Conservation (phyloP, 140 eudicot species). For the Bidens hawaiensis region DNA sequence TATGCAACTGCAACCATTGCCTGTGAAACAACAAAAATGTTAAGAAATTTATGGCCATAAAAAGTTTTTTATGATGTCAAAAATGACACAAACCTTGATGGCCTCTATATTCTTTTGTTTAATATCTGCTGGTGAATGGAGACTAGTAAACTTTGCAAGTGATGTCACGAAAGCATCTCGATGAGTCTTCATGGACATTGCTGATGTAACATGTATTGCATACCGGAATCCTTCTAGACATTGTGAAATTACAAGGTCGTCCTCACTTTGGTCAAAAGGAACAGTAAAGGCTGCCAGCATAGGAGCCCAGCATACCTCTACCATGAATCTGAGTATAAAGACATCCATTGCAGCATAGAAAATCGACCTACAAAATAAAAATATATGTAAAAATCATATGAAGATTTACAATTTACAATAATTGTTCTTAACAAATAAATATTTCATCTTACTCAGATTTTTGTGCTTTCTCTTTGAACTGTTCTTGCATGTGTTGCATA, state of each 20-base stretch:
- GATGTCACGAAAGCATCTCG: slow-evolving; percentile 98
- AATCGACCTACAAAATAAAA: slow-evolving; percentile 77
- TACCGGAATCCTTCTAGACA: slow-evolving; percentile 89
- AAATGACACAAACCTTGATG: slow-evolving; percentile 70
- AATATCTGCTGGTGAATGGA: slow-evolving; percentile 98
- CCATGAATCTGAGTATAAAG: slow-evolving; percentile 89
- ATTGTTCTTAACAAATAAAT: background rate
- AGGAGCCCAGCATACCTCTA: slow-evolving; percentile 99
- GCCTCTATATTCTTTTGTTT: slow-evolving; percentile 96
- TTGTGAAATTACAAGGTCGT: slow-evolving; percentile 62
- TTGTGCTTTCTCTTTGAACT: slow-evolving; percentile 89
- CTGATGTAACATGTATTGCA: slow-evolving; percentile 98
- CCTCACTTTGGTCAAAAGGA: slow-evolving; percentile 98
- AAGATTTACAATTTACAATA: too few species aligned
- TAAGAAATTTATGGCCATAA: background rate
- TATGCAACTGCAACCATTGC: slow-evolving; percentile 79
- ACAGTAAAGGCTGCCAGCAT: slow-evolving; percentile 99
- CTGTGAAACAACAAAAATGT: slow-evolving; percentile 32
- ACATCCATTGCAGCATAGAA: slow-evolving; percentile 97
- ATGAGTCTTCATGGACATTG: slow-evolving; percentile 99
- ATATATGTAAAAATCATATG: background rate
- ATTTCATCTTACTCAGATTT: slow-evolving; percentile 71
- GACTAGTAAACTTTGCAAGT: slow-evolving; percentile 82
- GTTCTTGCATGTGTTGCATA: slow-evolving; percentile 88
- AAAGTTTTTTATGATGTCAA: too few species aligned